phyloP scores from a whole-genome alignment of 2,329 filamentous ascomycete species.

The Cercospora sp. region DNA sequence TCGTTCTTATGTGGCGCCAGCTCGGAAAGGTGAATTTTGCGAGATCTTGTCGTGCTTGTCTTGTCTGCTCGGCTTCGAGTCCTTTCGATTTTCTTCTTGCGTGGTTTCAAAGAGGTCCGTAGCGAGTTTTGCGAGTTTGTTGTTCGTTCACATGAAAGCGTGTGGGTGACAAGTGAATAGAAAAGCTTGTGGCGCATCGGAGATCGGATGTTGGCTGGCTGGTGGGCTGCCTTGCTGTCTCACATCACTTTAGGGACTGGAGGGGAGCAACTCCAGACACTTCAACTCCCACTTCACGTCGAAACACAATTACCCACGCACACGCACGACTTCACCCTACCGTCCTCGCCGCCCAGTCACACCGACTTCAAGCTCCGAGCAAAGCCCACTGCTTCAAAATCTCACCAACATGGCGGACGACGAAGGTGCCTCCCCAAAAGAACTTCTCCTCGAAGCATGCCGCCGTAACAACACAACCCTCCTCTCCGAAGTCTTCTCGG shows the following conservation, averaged over 20 bases:
- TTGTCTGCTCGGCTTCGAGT: background rate
- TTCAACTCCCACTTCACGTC: background rate
- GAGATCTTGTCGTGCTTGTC: background rate
- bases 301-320: background rate
- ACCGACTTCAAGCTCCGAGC: background rate
- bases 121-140: background rate
- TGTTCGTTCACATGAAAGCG: background rate
- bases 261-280: background rate
- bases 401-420: slow-evolving; percentile 33
- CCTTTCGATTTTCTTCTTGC: background rate
- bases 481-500: slow-evolving; percentile 70
- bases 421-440: slow-evolving; percentile 80
- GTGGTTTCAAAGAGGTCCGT: background rate
- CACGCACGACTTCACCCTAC: background rate
- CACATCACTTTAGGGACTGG: background rate
- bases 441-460: slow-evolving; percentile 88
- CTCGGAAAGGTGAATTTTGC: background rate
- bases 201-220: background rate
- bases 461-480: slow-evolving; percentile 89
- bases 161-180: slow-evolving; percentile 1
- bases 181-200: slow-evolving; percentile 3
- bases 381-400: background rate
- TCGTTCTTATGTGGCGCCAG: background rate
- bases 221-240: background rate
- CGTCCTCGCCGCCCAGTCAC: background rate